Evolutionary conservation across 2,329 filamentous ascomycete genomes (phyloP), one percentile per base, ranked within the genome.

Genomic region (Botrytis hyacinthi): DNA sequence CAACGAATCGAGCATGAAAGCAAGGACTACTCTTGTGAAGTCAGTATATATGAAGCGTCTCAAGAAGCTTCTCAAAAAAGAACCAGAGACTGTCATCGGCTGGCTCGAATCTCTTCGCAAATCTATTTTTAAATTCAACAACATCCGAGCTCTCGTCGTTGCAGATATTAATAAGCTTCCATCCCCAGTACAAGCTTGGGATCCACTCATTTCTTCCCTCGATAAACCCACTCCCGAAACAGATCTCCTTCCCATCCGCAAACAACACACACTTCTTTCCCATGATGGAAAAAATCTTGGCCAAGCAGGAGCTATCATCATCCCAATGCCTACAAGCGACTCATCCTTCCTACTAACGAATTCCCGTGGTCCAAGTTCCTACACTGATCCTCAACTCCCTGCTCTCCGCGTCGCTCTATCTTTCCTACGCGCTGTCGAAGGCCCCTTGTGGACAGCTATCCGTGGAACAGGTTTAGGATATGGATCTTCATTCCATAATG

Each of bases 381-480:
- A 92, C 80, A 86, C 88, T 6, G 92, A 98, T 79, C 91, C 94
- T 0, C 87, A 89, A 26, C 86, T 98, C 1, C 94, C 96, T 0
- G 91, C 95, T 3, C 87, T 97, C 70, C 89, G 97, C 81, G 95
- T 99, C 12, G 94, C 95, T 0, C 89, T 94, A 68, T 91, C 94
- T 32, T 98, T 98, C 81, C 91, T 99, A 75, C 95, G 98, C 80
- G 91, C 94, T 0, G 92, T 97, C 29, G 96, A 99, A 82, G 96
- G 96, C 0, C 96, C 96, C 0, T 89, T 99, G 46, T 98, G 96
- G 95, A 92, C 92, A 76, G 93, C 94, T 0, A 93, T 98, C 67
- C 93, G 96, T 65, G 96, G 96, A 73, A 96, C 93, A 61, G 96
- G 96, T 62, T 90, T 98, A 70, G 96, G 96, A 0, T 99, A 99